Evolutionary conservation across 129 eudicot species (phyloP), one percentile per base, ranked within the genome.

Genomic region (Cynara cardunculus): DNA sequence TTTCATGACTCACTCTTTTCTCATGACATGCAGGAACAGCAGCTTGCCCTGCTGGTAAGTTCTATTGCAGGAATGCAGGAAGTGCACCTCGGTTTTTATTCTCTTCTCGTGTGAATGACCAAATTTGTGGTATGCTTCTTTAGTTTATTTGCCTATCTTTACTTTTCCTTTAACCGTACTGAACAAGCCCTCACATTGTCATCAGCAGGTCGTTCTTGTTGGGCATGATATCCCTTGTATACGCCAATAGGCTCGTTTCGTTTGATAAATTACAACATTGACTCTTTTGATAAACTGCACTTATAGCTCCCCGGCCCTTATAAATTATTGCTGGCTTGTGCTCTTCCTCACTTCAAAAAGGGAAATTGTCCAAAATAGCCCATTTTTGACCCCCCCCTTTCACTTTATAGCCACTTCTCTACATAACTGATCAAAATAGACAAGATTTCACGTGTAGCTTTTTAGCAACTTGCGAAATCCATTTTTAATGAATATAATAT

Each of bases 91-190:
- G 77, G 46, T 95, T 92, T 87, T 70, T 95, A 82, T 92, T 87
- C 85, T 92, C 99, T 61, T 95, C 99, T 61, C 97, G 88, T 0
- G 94, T 95, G 77, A 95, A 95, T 72, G 99, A 95, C 85, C 90
- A 88, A 74, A 86, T 95, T 49, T 95, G 99, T 87, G 99, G 99
- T 95, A 83, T 61, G 92, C 70, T 30, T 25, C 64, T 67, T 71
- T 67, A 10, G 13, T 76, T 44, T 16, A 46, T 65, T 24, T 74
- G 14, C 82, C 21, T 35, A 66, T 35, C 46, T 39, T 41, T 19
- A n/a, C 61, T 32, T 35, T 24, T 67, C 28, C 19, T 39, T 37
- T 13, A 76, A 69, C 69, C 11, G 30, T 30, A 30, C 28, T 1
- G 68, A 24, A 69, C 27, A 28, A 9, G 14, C 53, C 59, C 19